These are phyloP conservation scores for Orbilia javanica DNA, from an alignment of 2,329 filamentous ascomycete genomes.

Conservation along the genomic window DNA sequence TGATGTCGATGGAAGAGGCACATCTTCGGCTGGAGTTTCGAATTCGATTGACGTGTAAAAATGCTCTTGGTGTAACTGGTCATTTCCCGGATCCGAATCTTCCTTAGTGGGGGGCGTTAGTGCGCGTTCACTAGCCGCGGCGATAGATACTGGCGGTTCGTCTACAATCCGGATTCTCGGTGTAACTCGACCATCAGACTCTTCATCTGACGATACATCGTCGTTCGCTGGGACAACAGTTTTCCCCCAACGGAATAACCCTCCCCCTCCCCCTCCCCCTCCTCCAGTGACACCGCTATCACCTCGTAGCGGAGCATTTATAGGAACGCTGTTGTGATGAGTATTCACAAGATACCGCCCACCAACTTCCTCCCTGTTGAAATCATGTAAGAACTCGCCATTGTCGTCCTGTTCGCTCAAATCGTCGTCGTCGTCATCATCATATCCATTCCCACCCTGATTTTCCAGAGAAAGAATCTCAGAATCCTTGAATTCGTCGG, in stretches of 20 bases:
- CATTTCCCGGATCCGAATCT: conserved; percentile 30
- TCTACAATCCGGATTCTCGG: conserved; percentile 47
- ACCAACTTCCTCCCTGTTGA: conserved; percentile 46
- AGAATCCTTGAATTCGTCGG: conserved; percentile 54
- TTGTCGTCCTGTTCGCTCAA: conserved; percentile 29
- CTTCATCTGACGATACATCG: conserved; percentile 39
- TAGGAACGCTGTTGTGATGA: conserved; percentile 3
- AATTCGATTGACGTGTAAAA: conserved; percentile 52
- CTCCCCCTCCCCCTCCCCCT: not conserved
- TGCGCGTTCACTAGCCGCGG: conserved; percentile 19
- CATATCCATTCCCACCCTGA: conserved; percentile 38
- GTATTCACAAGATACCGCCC: conserved; percentile 50
- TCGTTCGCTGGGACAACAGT: conserved; percentile 32
- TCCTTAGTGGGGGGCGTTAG: conserved; percentile 19
- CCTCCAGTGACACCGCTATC: conserved; percentile 22
- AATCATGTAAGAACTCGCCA: conserved; percentile 46
- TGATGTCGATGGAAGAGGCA: conserved; percentile 5
- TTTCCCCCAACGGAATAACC: conserved; percentile 42
- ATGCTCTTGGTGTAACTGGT: conserved; percentile 46
- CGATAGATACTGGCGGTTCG: conserved; percentile 8
- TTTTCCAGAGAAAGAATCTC: conserved; percentile 49
- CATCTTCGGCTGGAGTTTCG: conserved; percentile 24
- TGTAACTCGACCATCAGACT: conserved; percentile 48
- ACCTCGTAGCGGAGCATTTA: conserved; percentile 1
- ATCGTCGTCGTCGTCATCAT: conserved; percentile 39